Base-by-base conservation (phyloP, 768 basidiomycete species). In the Cystofilobasidium ferigula region DNA sequence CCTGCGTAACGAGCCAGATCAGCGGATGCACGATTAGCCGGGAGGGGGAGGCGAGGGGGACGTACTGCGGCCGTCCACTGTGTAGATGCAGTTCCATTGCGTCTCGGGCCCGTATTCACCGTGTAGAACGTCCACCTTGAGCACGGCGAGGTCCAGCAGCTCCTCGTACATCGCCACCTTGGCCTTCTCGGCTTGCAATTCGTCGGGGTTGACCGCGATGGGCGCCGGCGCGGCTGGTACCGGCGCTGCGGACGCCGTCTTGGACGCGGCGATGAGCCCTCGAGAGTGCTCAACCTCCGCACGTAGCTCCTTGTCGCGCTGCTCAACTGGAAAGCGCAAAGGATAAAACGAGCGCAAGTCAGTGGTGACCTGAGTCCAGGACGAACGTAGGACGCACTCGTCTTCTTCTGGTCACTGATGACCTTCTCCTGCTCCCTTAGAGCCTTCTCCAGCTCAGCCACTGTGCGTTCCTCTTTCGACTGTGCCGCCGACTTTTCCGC, bases 21-120 rank as follows among this genome's bases (percentile, higher is more conserved):
- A 18, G 20, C 22, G 22, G 13, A n/a, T 8, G 48, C 35, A n/a
- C 3, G 8, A 12, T 10, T 47, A 16, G 51, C 5, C 10, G 35
- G 26, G 35, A 35, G 3, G 35, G 47, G 18, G 20, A 35, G 28
- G 20, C 3, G 26, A 26, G 9, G 24, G 28, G 14, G 40, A 60
- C 58, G 38, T 14, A 60, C 58, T 51, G 24, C n/a, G 36, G 12
- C 45, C 36, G 20, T 26, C 62, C 14, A 36, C 40, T 24, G 48
- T 63, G 53, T 63, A 63, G 36, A 63, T n/a, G 51, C 62, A 63
- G 53, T 63, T 54, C 35, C 40, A 63, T 24, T 63, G 48, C 5
- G 62, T 51, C 38, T 63, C 62, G 22, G 24, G 32, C 20, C 30
- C 61, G n/a, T 24, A 47, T 9, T 56, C 36, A 16, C 28, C 28